Base-by-base conservation (phyloP, 495 filamentous ascomycete species). In the Polyplosphaeria fusca region DNA sequence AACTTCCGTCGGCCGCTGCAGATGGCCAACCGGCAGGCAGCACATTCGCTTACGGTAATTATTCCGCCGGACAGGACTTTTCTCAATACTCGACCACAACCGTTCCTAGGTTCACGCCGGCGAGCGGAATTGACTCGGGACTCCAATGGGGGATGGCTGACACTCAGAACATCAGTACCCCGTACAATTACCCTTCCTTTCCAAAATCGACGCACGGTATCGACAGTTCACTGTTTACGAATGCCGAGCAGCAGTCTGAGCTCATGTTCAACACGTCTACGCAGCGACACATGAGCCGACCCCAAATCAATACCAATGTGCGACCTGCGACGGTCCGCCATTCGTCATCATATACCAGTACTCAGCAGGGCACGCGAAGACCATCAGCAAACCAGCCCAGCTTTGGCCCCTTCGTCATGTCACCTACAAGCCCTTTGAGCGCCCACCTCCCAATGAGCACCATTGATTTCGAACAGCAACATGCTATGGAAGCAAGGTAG, bases 1-100 rank as follows among this genome's bases (percentile, higher is more conserved):
- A 54, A 1, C 51, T 56, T 4, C 45, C 55, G 19, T 35, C 46
- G 14, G 43, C 55, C 16, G 49, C 51, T 13, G 60, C 26, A 47
- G 44, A 50, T 4, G 11, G 42, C n/a, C 57, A 61, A 13, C 19
- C 46, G 3, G 55, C 40, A 52, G 55, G 52, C 14, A 40, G 37
- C 37, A 1, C 35, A 2, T 64, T 60, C 51, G 14, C 45, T 12
- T 64, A 44, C 45, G 39, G 49, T 59, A 64, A 64, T 47, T 48
- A 59, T 40, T 32, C 61, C 20, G 24, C 50, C 18, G 50, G 49
- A 30, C 61, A 64, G 61, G 46, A 47, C 30, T 64, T 47, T 35
- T 19, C 43, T 22, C 47, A 45, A 2, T 47, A 30, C n/a, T 13
- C 54, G 3, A 38, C 20, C 14, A 57, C 46, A 13, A 27, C 27